Evolutionary conservation across 2,329 filamentous ascomycete genomes (phyloP).

Genomic region (Sarocladiaceae sp.): DNA sequence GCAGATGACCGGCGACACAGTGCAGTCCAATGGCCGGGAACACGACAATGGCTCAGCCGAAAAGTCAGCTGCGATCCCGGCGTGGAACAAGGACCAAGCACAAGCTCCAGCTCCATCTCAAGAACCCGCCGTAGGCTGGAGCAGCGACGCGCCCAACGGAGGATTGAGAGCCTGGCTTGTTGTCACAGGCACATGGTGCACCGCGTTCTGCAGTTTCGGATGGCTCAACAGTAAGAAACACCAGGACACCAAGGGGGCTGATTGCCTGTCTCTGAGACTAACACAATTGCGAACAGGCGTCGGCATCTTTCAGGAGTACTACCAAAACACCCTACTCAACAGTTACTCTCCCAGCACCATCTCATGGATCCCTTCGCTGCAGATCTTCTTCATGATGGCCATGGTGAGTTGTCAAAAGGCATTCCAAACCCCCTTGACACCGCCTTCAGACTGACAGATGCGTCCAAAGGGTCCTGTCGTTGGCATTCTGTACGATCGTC

Average conservation of each 20-base stretch:
- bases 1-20: background rate
- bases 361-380: conserved; percentile 53
- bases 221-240: conserved; percentile 24
- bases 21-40: background rate
- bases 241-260: background rate
- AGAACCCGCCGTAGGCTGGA: too few species aligned
- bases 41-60: background rate
- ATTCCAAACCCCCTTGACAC: background rate
- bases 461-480: conserved; percentile 46
- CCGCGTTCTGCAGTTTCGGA: conserved; percentile 33
- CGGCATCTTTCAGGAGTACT: conserved; percentile 54
- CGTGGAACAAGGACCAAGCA: background rate
- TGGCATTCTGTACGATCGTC: conserved; percentile 57
- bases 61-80: background rate
- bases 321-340: conserved; percentile 40
- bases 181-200: conserved; percentile 33
- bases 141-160: conserved; percentile 17
- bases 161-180: conserved; percentile 30
- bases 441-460: conserved; percentile 9
- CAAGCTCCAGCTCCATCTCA: background rate
- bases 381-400: conserved; percentile 48
- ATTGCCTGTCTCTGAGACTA: conserved; percentile 8
- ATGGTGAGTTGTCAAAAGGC: conserved; percentile 22
- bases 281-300: conserved; percentile 21
- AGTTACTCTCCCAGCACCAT: conserved; percentile 46